Evolutionary conservation across 805 yeast species (phyloP), one percentile per base, ranked within the genome.

Genomic region (Wickerhamiella kurtzmanii): DNA sequence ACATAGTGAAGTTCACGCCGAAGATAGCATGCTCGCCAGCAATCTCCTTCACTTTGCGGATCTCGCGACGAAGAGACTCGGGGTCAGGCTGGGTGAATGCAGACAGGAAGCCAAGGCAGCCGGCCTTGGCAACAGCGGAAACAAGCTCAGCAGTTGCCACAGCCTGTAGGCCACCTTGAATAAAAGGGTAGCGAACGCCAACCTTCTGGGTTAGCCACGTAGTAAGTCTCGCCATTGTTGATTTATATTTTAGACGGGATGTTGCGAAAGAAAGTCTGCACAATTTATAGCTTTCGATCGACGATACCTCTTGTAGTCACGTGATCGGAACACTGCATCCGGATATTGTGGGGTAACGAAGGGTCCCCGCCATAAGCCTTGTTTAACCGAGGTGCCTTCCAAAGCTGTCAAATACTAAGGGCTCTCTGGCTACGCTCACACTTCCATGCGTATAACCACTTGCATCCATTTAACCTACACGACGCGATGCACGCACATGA

Each of bases 71-170:
- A 41, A 61, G 50, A 3, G 50, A 60, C 46, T 61, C 64, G n/a
- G 64, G 64, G 22, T 54, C 37, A 9, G 55, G 56, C 45, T 53
- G 56, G 13, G 61, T 57, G 45, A 61, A 53, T 1, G 64, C 65
- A 22, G 63, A 58, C 32, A 48, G 42, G 43, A 51, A 52, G 9
- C 63, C 64, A 4, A 61, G 52, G 9, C 57, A 63, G 9, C 64
- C 64, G 2, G 64, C 64, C 39, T 60, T 56, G 22, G 62, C 57
- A 13, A 61, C 64, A 3, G 64, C 64, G 28, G 61, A 49, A n/a
- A 59, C 63, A 16, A 61, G 55, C 36, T 52, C 60, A 6, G 60
- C 57, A 8, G 46, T 39, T 35, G 61, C 63, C 13, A 61, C 63
- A 45, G 54, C 54, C 47, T 54, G 60, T 55, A 60, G 53, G 11